Conservation (phyloP, 2,329 filamentous ascomycete genomes). For the Leptodontidium sp. region DNA sequence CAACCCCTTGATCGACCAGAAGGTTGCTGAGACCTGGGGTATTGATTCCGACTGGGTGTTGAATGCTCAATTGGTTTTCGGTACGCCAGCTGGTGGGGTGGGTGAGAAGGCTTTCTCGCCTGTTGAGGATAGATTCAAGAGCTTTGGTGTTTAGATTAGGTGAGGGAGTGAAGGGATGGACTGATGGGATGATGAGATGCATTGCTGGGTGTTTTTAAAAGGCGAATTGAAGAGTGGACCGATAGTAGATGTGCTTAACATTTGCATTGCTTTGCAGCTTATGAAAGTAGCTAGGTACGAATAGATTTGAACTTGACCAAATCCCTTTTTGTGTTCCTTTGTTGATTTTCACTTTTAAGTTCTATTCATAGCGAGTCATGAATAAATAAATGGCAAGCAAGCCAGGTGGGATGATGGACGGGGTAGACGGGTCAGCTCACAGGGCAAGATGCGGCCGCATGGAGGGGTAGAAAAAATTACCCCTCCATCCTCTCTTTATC, state of each 20-base stretch:
- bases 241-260: too few species aligned
- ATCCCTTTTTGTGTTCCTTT: too few species aligned
- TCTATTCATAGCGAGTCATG: too few species aligned
- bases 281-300: too few species aligned
- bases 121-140: constrained; percentile 69
- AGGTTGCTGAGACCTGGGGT: constrained; percentile 73
- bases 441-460: not conserved
- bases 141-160: constrained; percentile 56
- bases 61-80: constrained; percentile 86
- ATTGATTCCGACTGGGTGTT: constrained; percentile 78
- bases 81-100: constrained; percentile 63
- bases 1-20: constrained; percentile 83
- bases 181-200: not conserved
- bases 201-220: constrained; percentile 1
- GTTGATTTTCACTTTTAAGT: too few species aligned
- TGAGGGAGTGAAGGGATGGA: too few species aligned
- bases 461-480: not conserved
- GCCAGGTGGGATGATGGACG: too few species aligned
- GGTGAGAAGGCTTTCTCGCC: constrained; percentile 71
- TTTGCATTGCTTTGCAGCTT: not conserved
- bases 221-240: not conserved
- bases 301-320: too few species aligned
- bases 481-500: not conserved
- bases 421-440: too few species aligned
- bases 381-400: too few species aligned